These are phyloP conservation scores for Helicocarpus griseus DNA, from an alignment of 2,329 filamentous ascomycete genomes.

Conservation along the genomic window DNA sequence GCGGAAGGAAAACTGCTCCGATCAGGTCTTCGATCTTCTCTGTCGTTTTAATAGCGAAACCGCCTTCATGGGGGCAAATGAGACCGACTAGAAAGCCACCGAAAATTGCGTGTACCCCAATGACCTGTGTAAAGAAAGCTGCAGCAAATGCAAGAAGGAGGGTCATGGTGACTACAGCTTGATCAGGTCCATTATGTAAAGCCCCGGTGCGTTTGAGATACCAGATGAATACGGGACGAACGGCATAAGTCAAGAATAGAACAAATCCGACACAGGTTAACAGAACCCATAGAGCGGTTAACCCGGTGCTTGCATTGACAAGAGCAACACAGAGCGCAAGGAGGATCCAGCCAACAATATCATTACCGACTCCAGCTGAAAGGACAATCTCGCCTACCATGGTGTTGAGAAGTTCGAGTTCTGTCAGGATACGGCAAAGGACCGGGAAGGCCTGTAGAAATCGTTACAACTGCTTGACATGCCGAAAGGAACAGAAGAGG, in stretches of 20 bases:
- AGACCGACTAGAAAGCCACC: slow-evolving; percentile 83
- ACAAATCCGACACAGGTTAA: slow-evolving; percentile 66
- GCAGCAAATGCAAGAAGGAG: slow-evolving; percentile 68
- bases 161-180: slow-evolving; percentile 73
- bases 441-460: slow-evolving; percentile 61
- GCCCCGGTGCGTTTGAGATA: slow-evolving; percentile 63
- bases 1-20: slow-evolving; percentile 69
- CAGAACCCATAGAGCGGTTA: slow-evolving; percentile 78
- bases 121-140: slow-evolving; percentile 79
- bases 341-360: slow-evolving; percentile 84
- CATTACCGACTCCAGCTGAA: slow-evolving; percentile 84
- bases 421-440: slow-evolving; percentile 83
- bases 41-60: slow-evolving; percentile 77
- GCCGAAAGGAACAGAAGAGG: background rate
- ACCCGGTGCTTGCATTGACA: slow-evolving; percentile 73
- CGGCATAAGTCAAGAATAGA: slow-evolving; percentile 61
- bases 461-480: slow-evolving; percentile 6
- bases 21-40: slow-evolving; percentile 93
- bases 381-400: slow-evolving; percentile 62
- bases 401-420: slow-evolving; percentile 64
- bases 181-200: slow-evolving; percentile 78
- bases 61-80: slow-evolving; percentile 53
- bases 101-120: slow-evolving; percentile 91
- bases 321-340: slow-evolving; percentile 87
- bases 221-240: slow-evolving; percentile 68